Conservation (phyloP, 1,284 basidiomycete species). For the Ustilago trichophora region DNA sequence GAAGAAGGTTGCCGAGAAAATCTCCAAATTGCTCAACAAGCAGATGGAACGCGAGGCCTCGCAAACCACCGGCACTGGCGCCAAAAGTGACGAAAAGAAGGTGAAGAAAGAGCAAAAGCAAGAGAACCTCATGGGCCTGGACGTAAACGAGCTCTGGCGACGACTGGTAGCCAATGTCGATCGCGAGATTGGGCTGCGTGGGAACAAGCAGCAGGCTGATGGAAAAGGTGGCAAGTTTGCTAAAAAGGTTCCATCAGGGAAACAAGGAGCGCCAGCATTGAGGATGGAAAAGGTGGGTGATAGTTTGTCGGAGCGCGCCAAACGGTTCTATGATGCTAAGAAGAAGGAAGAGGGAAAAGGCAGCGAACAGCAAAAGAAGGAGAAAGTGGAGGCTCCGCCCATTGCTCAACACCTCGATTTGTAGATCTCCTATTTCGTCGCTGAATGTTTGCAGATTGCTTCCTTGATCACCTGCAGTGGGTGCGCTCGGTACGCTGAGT, state of each 20-base stretch:
- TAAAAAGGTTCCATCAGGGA: too few species aligned
- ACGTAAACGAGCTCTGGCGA: too few species aligned
- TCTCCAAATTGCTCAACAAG: constrained; percentile 18
- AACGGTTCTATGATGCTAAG: constrained; percentile 41
- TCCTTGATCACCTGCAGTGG: too few species aligned
- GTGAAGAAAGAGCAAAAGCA: neutral
- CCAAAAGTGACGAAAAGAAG: neutral
- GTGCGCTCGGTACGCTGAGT: too few species aligned
- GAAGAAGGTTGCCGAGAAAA: constrained; percentile 29
- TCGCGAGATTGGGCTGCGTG: too few species aligned
- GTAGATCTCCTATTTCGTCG: too few species aligned
- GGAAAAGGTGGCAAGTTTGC: too few species aligned
- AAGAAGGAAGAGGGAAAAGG: neutral
- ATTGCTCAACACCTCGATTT: constrained; percentile 18
- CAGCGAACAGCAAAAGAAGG: neutral
- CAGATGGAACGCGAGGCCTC: constrained; percentile 5
- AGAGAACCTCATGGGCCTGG: too few species aligned
- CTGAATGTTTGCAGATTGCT: too few species aligned
- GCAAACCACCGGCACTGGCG: too few species aligned
- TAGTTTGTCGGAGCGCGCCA: constrained; percentile 39
- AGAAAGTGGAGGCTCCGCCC: neutral
- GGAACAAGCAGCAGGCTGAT: too few species aligned
- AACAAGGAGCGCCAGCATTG: constrained; percentile 1
- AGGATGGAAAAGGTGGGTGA: constrained; percentile 45
- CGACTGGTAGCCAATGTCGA: too few species aligned